Evolutionary conservation across 2,329 filamentous ascomycete species (phyloP), one percentile per base, ranked within the genome.

Genomic region (Aciculosporium take): DNA sequence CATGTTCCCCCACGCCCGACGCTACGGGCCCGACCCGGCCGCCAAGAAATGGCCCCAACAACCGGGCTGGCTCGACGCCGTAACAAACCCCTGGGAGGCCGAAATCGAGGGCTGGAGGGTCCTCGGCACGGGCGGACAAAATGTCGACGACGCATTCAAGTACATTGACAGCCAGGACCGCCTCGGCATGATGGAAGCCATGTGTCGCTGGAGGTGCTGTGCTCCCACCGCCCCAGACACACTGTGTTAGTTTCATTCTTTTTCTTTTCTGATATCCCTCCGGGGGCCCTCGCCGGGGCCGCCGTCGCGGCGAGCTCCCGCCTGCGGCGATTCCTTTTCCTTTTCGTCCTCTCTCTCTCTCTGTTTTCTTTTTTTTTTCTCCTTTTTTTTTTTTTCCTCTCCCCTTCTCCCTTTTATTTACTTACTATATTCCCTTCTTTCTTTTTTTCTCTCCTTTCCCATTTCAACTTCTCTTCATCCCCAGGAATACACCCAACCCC

Each of bases 211-310:
- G 91, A 74, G 91, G 46, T 84, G 86, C 56, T 79, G 79, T 49
- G 91, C 91, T 5, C 91, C 91, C 1, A 98, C 91, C 0, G 91
- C 91, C 1, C 91, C 93, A 0, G 93, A 98, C 61, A 98, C 93
- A 0, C 58, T 98, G 33, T 94, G 87, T 89, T 69, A 69, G 83
- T 34, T n/a, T 20, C 9, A 8, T 10, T n/a, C 3, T 33, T 33
- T 7, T 15, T 25, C 5, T 17, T 15, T 25, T 23, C 12, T n/a
- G n/a, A n/a, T n/a, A n/a, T n/a, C n/a, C n/a, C n/a, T n/a, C n/a
- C n/a, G n/a, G n/a, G n/a, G n/a, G n/a, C n/a, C n/a, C n/a, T n/a
- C n/a, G n/a, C n/a, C n/a, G n/a, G n/a, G n/a, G n/a, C n/a, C n/a
- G n/a, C n/a, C n/a, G n/a, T n/a, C n/a, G n/a, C n/a, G n/a, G n/a